phyloP scores from a whole-genome alignment of 2,329 filamentous ascomycete genomes.

The Myriosclerotinia duriaeana region DNA sequence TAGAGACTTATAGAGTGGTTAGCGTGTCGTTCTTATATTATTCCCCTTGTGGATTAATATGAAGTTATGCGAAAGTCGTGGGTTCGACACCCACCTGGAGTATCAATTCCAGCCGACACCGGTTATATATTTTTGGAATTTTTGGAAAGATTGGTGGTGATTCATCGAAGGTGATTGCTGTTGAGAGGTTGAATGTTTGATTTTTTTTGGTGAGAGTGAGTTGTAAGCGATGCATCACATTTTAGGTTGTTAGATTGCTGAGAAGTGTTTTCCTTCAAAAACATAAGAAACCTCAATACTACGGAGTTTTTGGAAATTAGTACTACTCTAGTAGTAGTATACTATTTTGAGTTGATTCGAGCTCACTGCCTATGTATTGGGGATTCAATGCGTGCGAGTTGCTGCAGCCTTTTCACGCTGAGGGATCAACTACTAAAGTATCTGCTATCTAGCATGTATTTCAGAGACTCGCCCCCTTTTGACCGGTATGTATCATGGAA shows the following conservation, averaged over 20 bases:
- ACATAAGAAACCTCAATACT: no score
- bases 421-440: no score
- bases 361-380: no score
- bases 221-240: no score
- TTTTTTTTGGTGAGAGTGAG: background rate
- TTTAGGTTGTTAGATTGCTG: no score
- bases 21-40: constrained; percentile 42
- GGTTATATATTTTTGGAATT: background rate
- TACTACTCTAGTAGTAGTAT: no score
- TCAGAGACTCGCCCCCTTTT: background rate
- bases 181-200: background rate
- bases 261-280: no score
- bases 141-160: background rate
- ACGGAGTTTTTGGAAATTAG: no score
- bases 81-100: constrained; percentile 39
- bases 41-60: constrained; percentile 36
- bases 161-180: no score
- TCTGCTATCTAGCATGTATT: background rate
- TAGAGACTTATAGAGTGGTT: constrained; percentile 36
- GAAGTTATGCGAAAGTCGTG: constrained; percentile 40
- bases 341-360: no score
- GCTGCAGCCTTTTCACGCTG: no score
- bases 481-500: background rate
- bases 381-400: no score
- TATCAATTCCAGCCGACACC: constrained; percentile 26